Conservation (phyloP, 768 basidiomycete genomes). For the Leucosporidium yakuticum region DNA sequence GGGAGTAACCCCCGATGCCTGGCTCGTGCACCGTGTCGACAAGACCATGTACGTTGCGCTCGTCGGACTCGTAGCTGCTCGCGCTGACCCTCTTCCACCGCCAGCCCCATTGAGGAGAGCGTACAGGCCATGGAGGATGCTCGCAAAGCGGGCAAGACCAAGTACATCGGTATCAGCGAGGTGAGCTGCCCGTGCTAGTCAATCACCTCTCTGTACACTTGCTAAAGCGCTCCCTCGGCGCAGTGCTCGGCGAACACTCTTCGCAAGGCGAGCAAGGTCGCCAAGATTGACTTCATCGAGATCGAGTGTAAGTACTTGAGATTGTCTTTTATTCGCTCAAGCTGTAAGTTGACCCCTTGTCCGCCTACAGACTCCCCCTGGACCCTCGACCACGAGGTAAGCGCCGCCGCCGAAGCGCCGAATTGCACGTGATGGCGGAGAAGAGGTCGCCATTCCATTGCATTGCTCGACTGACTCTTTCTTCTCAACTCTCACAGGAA, state of each 20-base stretch:
- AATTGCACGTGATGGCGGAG: not conserved
- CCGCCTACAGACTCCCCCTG: slow-evolving; percentile 21
- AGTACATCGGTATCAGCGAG: slow-evolving; percentile 59
- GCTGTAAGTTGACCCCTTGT: not conserved
- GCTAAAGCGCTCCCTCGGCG: not conserved
- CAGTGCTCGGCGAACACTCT: slow-evolving; percentile 47
- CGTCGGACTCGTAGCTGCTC: too few species aligned
- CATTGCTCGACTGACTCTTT: not conserved
- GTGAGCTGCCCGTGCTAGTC: slow-evolving; percentile 43
- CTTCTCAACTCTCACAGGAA: not conserved
- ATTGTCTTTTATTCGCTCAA: not conserved
- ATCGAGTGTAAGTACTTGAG: slow-evolving; percentile 49
- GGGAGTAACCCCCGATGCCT: not conserved
- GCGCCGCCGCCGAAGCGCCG: not conserved
- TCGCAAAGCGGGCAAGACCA: slow-evolving; percentile 55
- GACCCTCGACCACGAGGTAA: slow-evolving; percentile 22
- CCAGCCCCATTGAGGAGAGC: slow-evolving; percentile 26
- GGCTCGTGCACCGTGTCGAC: not conserved
- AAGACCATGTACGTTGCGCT: not conserved
- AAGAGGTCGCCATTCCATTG: too few species aligned
- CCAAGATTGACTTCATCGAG: slow-evolving; percentile 56
- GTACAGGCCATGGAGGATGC: slow-evolving; percentile 49
- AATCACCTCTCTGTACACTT: not conserved
- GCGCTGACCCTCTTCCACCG: too few species aligned
- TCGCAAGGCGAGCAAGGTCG: slow-evolving; percentile 45